Evolutionary conservation across 331 rosid species (phyloP).

Genomic region (Ulmus americana): DNA sequence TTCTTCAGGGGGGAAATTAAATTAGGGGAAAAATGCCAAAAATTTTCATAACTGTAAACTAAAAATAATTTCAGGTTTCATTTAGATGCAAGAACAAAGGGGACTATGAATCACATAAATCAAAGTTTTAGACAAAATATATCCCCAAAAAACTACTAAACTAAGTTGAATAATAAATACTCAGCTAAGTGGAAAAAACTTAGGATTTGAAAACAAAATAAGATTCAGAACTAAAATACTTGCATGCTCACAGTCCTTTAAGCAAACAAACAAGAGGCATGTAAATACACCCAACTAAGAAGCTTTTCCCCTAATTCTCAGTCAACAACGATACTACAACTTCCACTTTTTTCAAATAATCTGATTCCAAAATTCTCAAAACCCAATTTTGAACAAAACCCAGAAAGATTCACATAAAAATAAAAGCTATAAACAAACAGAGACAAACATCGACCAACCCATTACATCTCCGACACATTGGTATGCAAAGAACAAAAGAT

Average conservation of each 20-base stretch:
- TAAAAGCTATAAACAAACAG: slow-evolving; percentile 23
- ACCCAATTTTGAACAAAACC: slow-evolving; percentile 11
- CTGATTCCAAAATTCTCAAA: slow-evolving; percentile 14
- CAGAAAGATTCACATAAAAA: slow-evolving; percentile 21
- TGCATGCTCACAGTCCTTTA: slow-evolving; percentile 5
- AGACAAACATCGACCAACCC: slow-evolving; percentile 15
- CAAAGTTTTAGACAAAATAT: not conserved
- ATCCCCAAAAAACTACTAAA: too few relatives aligned
- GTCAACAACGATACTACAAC: slow-evolving; percentile 16
- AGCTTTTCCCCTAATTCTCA: slow-evolving; percentile 3
- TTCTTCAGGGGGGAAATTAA: not conserved
- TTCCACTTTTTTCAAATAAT: slow-evolving; percentile 7
- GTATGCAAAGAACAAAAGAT: not conserved
- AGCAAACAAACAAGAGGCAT: slow-evolving; percentile 20
- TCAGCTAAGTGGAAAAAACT: not conserved
- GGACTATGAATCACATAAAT: too few relatives aligned
- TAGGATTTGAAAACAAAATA: not conserved
- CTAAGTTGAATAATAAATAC: too few relatives aligned
- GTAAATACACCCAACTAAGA: slow-evolving; percentile 12
- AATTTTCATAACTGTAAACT: too few relatives aligned
- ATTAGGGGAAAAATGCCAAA: not conserved
- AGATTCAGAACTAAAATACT: slow-evolving; percentile 8
- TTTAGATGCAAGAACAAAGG: too few relatives aligned
- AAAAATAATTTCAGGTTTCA: too few relatives aligned
- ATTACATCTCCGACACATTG: slow-evolving; percentile 25